These are phyloP conservation scores for Coniosporium tulheliwenetii DNA, from an alignment of 2,329 filamentous ascomycete species.

Conservation along the genomic window DNA sequence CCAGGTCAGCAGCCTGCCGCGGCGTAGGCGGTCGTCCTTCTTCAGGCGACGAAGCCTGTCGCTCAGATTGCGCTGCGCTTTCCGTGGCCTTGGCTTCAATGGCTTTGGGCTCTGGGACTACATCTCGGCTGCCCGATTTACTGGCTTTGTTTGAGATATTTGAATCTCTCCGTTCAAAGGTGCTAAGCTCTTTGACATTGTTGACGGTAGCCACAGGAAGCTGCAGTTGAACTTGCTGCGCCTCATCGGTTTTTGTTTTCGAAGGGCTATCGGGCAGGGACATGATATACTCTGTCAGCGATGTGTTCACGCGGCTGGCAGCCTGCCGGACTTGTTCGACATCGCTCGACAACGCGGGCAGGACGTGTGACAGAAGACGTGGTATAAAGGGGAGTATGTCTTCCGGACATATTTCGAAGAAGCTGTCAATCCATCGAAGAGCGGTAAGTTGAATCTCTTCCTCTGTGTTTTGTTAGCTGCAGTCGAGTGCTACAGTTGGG, in stretches of 20 bases:
- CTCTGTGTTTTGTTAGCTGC: constrained; percentile 34
- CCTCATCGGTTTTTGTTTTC: constrained; percentile 22
- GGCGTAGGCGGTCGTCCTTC: constrained; percentile 27
- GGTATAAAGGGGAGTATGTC: constrained; percentile 93
- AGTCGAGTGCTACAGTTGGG: constrained; percentile 5
- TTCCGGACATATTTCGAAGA: constrained; percentile 93
- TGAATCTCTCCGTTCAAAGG: constrained; percentile 10
- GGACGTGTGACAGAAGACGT: constrained; percentile 74
- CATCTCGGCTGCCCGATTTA: background rate
- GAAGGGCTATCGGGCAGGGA: constrained; percentile 55
- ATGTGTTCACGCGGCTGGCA: constrained; percentile 76
- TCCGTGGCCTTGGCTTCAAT: constrained; percentile 16
- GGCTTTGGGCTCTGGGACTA: background rate
- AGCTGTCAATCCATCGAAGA: constrained; percentile 86
- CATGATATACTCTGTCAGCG: constrained; percentile 87
- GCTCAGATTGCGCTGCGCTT: constrained; percentile 21
- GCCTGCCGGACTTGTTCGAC: constrained; percentile 80
- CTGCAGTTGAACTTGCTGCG: constrained; percentile 24
- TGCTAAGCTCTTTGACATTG: constrained; percentile 7
- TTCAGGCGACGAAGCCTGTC: constrained; percentile 18
- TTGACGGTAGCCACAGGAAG: constrained; percentile 20
- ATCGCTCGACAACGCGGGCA: constrained; percentile 86
- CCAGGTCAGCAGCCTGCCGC: constrained; percentile 53
- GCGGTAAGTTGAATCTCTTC: constrained; percentile 87
- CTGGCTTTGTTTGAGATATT: background rate